Evolutionary conservation across 495 filamentous ascomycete species (phyloP).

Genomic region (Cryomyces minteri): DNA sequence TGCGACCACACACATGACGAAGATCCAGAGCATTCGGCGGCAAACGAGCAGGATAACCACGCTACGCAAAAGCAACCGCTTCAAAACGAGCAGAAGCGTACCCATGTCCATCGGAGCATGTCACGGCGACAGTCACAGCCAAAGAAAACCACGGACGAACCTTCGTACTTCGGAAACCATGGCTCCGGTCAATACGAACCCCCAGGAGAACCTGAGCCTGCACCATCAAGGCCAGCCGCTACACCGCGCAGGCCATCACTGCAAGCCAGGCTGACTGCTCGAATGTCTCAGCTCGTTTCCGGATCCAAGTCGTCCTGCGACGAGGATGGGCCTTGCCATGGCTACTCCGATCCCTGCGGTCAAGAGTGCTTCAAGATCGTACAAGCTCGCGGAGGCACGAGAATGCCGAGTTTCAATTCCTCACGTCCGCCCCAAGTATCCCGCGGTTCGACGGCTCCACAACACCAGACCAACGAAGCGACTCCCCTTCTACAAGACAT

Average conservation of each 20-base stretch:
- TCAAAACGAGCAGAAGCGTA: slow-evolving; percentile 2
- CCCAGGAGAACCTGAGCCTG: background rate
- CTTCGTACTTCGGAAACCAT: background rate
- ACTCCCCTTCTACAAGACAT: slow-evolving; percentile 17
- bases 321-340: slow-evolving; percentile 58
- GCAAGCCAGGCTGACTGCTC: slow-evolving; percentile 22
- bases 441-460: background rate
- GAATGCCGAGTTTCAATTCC: slow-evolving; percentile 1
- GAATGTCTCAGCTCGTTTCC: slow-evolving; percentile 45
- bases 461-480: slow-evolving; percentile 3
- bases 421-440: background rate
- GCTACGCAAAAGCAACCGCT: background rate
- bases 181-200: background rate
- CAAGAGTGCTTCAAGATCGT: slow-evolving; percentile 55
- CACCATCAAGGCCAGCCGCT: slow-evolving; percentile 10
- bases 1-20: slow-evolving; percentile 70
- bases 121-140: background rate
- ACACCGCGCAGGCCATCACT: slow-evolving; percentile 23
- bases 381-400: slow-evolving; percentile 3
- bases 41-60: slow-evolving; percentile 2
- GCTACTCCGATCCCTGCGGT: slow-evolving; percentile 71
- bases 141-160: background rate
- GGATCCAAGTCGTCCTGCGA: slow-evolving; percentile 54
- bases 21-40: slow-evolving; percentile 11
- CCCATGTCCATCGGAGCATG: background rate